phyloP scores from a whole-genome alignment of 306 rosid species.

The Citrullus amarus region DNA sequence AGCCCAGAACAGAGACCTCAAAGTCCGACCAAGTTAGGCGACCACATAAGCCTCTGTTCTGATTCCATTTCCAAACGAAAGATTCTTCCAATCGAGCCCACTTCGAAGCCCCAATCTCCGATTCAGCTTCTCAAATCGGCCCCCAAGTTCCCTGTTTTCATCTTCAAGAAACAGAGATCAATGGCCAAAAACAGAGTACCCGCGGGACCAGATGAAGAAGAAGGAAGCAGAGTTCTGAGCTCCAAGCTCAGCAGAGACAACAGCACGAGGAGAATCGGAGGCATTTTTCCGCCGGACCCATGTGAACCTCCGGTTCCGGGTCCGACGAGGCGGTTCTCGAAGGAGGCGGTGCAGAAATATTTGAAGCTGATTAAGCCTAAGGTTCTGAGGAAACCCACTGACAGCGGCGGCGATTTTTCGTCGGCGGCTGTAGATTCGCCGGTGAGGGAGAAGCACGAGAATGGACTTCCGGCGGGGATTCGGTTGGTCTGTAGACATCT shows the following conservation, averaged over 20 bases:
- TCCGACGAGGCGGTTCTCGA: conserved; percentile 35
- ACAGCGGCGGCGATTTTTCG: conserved; percentile 12
- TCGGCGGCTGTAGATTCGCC: conserved; percentile 23
- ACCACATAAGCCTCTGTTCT: neutral
- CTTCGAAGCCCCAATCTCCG: conserved; percentile 75
- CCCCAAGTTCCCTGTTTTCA: conserved; percentile 51
- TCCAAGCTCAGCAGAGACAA: conserved; percentile 16
- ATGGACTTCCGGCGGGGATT: conserved; percentile 38
- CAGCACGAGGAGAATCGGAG: conserved; percentile 25
- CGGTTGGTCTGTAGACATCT: conserved; percentile 47
- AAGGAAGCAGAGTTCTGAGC: neutral
- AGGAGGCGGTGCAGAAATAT: conserved; percentile 55
- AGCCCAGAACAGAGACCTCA: neutral
- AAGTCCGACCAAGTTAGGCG: neutral
- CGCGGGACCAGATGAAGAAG: neutral
- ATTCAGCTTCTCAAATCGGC: conserved; percentile 73
- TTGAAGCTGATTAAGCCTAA: conserved; percentile 59
- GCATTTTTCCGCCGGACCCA: conserved; percentile 28
- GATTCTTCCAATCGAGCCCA: conserved; percentile 67
- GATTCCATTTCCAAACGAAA: conserved; percentile 67
- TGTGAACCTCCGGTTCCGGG: neutral
- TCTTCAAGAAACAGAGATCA: conserved; percentile 39
- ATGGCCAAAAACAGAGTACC: conserved; percentile 3
- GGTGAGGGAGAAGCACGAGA: conserved; percentile 32
- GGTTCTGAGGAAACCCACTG: conserved; percentile 36